phyloP scores from a whole-genome alignment of 495 filamentous ascomycete genomes.

The Articulospora tetracladia region DNA sequence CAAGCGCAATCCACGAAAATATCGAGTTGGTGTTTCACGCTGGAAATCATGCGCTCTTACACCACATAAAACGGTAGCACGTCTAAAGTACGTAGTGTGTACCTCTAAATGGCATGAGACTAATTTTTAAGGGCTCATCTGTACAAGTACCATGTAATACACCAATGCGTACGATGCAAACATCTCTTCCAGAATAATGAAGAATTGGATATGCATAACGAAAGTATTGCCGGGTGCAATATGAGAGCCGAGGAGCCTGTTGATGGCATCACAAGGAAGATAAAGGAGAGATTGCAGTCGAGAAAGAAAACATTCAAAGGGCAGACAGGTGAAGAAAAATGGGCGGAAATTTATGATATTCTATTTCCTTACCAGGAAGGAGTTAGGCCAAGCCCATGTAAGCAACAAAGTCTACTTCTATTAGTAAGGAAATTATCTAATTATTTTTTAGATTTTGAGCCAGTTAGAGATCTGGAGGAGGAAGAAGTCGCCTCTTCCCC shows the following conservation, averaged over 20 bases:
- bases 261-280: conserved; percentile 15
- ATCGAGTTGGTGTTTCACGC: not conserved
- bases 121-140: conserved; percentile 13
- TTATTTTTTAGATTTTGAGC: conserved; percentile 17
- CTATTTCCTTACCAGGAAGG: conserved; percentile 11
- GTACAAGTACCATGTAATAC: conserved; percentile 12
- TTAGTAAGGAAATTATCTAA: not conserved
- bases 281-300: conserved; percentile 6
- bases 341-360: conserved; percentile 15
- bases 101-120: not conserved
- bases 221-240: not conserved
- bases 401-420: not conserved
- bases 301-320: conserved; percentile 12
- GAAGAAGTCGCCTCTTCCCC: not conserved
- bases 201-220: conserved; percentile 11
- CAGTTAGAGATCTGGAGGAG: conserved; percentile 2
- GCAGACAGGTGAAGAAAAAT: conserved; percentile 15
- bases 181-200: conserved; percentile 2
- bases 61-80: not conserved
- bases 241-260: not conserved
- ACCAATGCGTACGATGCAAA: conserved; percentile 20
- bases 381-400: conserved; percentile 9
- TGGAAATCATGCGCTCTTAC: conserved; percentile 13
- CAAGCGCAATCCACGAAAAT: conserved; percentile 14
- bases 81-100: conserved; percentile 6